Base-by-base conservation (phyloP, 192 early-diverging fungal species). In the Mortierella alpina region DNA sequence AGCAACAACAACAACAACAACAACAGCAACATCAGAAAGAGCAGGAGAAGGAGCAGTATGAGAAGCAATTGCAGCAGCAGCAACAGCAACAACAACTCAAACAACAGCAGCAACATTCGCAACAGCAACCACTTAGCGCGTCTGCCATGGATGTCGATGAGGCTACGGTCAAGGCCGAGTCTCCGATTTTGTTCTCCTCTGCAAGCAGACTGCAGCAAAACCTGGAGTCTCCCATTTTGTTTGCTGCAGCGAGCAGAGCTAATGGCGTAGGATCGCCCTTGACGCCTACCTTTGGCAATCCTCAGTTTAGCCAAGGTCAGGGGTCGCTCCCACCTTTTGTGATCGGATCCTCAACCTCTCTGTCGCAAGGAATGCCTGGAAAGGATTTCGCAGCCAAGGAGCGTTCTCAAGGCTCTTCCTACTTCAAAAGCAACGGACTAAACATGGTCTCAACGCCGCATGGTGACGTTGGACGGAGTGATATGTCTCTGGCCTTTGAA, bases 401-500 rank as follows among this genome's bases (percentile, higher is more conserved):
- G 18, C 42, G 23, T 7, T 44, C 55, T 23, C 22, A 51, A 20
- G 45, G 22, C 13, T 42, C 55, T 5, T 44, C 64, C 9, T 72
- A 50, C 51, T 68, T 63, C 12, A 46, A 51, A 41, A 72, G 65
- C 31, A 72, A 68, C 20, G 70, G 77, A 8, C 66, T 80, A 6
- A 80, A 80, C 49, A 62, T 72, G 42, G 70, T 80, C 6, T 22
- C 70, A 6, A 68, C 63, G 7, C 44, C 64, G 2, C 70, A 68
- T 4, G 75, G 75, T 7, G 77, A 72, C 17, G 20, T 72, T 47
- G 70, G 70, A n/a, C 59, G 60, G 66, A 80, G 77, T 23, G 77
- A 80, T 39, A 80, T 80, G 77, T 68, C 70, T 0, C 61, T 80
- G 53, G 77, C 77, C 9, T 80, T 68, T 47, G 77, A 80, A 63